Evolutionary conservation across 2,329 filamentous ascomycete genomes (phyloP), one percentile per base, ranked within the genome.

Genomic region (Helotiales sp.): DNA sequence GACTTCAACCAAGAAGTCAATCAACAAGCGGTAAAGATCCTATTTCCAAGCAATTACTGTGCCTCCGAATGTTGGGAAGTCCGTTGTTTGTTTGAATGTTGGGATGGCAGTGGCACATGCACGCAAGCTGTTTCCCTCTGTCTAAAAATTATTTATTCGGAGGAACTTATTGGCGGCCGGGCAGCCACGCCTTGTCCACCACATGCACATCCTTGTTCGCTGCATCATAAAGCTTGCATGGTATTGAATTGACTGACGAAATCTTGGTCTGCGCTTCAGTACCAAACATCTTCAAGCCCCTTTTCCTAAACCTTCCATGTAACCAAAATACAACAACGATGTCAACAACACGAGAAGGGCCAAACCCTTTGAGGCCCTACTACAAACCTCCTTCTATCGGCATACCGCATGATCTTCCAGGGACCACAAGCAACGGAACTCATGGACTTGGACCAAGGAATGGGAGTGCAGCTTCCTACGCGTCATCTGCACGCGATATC

Each of bases 401-500:
- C 40, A 81, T 87, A 34, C 82, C 85, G 57, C 80, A 82, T 62
- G 82, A 81, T 62, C 67, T 72, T 68, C 72, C 72, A 67, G 68
- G 75, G 74, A 79, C 70, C 70, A 86, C 72, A 13, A 75, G 64
- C 66, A 66, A 68, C 22, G 71, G 68, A 64, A 75, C 74, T 43
- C 70, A 75, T 70, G 75, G 74, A 63, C 61, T 75, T 45, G 75
- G 74, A 62, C 69, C 74, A 59, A 76, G 74, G 55, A 77, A 77
- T 75, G 75, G 75, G 63, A 77, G 75, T 67, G 74, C 76, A 82
- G 85, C 72, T 81, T 83, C 76, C 82, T 87, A 87, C 77, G 82
- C 85, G 67, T 83, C 83, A 67, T 88, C 91, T 75, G 93, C 93
- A 70, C 91, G 93, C 79, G 91, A 96, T 78, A 90, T 97, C 68